phyloP scores from a whole-genome alignment of 768 basidiomycete genomes.

The Lentinula detonsa region DNA sequence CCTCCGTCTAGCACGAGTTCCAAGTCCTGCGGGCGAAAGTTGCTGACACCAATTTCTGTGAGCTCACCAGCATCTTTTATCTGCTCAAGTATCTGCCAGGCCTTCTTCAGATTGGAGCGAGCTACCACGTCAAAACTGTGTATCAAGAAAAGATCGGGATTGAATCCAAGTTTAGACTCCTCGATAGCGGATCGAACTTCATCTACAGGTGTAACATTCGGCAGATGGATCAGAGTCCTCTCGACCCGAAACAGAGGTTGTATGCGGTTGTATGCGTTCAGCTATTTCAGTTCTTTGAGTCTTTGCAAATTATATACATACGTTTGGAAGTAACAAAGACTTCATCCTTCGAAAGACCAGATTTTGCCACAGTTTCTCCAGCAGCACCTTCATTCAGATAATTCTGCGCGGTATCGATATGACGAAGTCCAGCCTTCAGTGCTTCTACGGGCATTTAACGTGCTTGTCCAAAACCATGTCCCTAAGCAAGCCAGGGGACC shows the following conservation, averaged over 20 bases:
- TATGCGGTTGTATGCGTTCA: no score
- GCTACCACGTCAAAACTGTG: constrained; percentile 32
- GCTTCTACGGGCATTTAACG: constrained; percentile 23
- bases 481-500: constrained; percentile 46
- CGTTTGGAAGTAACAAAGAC: constrained; percentile 48
- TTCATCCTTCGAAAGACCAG: constrained; percentile 27
- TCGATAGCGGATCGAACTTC: constrained; percentile 36
- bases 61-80: constrained; percentile 33
- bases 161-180: constrained; percentile 37
- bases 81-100: constrained; percentile 50
- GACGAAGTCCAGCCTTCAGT: constrained; percentile 31
- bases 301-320: neutral
- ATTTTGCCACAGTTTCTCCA: constrained; percentile 28
- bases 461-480: constrained; percentile 35
- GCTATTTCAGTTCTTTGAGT: neutral
- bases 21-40: constrained; percentile 41
- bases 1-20: constrained; percentile 35
- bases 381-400: constrained; percentile 41
- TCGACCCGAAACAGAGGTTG: constrained; percentile 8
- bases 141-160: constrained; percentile 50
- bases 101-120: constrained; percentile 19
- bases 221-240: constrained; percentile 6
- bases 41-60: constrained; percentile 46
- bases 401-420: constrained; percentile 38
- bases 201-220: constrained; percentile 16